A percentile compares a stretch with the other conserved stretches of the same genome.
Conservation (phyloP, 208 protist species). For the Crithidia expoeki region DNA sequence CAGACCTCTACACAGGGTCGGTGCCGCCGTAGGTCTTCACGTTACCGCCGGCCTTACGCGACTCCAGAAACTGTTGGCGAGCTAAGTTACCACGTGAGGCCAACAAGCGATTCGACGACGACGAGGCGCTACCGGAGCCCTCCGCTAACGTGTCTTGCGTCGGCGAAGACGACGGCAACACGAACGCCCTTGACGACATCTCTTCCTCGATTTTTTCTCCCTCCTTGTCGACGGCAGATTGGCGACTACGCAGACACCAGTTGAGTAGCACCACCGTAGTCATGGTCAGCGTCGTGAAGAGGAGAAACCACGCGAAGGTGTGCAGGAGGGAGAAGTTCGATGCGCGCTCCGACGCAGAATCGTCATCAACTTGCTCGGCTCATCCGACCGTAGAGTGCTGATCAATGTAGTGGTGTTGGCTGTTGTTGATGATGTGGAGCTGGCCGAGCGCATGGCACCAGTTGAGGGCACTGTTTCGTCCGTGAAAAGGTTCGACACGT, state of each 20-base stretch:
- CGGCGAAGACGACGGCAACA: not conserved
- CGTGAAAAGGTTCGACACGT: not conserved
- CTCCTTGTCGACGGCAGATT: slow-evolving; percentile 17
- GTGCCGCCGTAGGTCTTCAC: slow-evolving; percentile 29
- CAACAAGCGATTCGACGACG: slow-evolving; percentile 29
- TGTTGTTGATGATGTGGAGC: not conserved
- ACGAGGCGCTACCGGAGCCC: slow-evolving; percentile 7
- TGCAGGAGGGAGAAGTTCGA: slow-evolving; percentile 31
- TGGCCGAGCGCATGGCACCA: not conserved
- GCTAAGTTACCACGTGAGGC: slow-evolving; percentile 58
- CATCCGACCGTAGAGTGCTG: slow-evolving; percentile 1
- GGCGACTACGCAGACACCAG: slow-evolving; percentile 45
- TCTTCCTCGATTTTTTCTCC: slow-evolving; percentile 29
- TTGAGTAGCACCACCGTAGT: slow-evolving; percentile 49
- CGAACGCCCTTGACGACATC: slow-evolving; percentile 21
- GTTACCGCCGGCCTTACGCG: slow-evolving; percentile 33
- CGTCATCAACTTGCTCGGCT: slow-evolving; percentile 17
- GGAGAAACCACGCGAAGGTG: slow-evolving; percentile 39
- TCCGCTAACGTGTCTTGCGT: slow-evolving; percentile 5
- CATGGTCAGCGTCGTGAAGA: slow-evolving; percentile 46
- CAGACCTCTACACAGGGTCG: slow-evolving; percentile 22
- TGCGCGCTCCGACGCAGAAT: slow-evolving; percentile 27
- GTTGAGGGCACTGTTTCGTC: not conserved
- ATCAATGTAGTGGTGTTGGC: not conserved
- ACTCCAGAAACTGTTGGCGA: slow-evolving; percentile 71